Evolutionary conservation across 75 land plant genomes (phyloP), one percentile per base, ranked within the genome.

Genomic region (Larix kaempferi): DNA sequence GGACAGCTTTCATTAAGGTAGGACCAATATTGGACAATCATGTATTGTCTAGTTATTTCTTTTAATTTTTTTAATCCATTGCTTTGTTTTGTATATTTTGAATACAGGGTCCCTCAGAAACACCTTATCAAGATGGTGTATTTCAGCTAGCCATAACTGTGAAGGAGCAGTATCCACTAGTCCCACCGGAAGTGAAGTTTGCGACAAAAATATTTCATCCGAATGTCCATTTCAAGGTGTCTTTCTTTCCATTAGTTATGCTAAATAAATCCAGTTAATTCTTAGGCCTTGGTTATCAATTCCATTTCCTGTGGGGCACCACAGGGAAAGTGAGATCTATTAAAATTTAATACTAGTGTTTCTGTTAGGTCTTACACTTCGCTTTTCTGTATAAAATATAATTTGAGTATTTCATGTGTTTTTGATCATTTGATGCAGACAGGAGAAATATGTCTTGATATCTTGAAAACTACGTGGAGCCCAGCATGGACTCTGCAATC

Each of bases 401-500:
- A 69, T 41, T 44, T 69, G 21, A 27, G 65, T 41, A 41, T 29
- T 41, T 11, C 15, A 0, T 21, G 76, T 54, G 65, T 62, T 62
- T 22, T 49, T 49, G 54, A 49, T 49, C 54, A 49, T 10, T 77
- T 41, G 15, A 74, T 80, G 17, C 86, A 98, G 99, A 95, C 99
- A 23, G 99, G 99, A 66, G 99, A 98, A 79, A 98, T 98, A 72
- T 98, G 99, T 81, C 91, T 98, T 35, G 99, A 98, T 74, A 98
- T 98, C 16, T 88, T 98, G 89, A 98, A 98, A 86, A 98, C 97
- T 82, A 95, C 98, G 14, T 98, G 99, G 99, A 98, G 99, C 78
- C 99, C 99, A 57, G 99, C 99, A 58, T 98, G 99, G 99, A 98
- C 99, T 26, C 85, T 98, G 12, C 99, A 98, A 72, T 98, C 99